A percentile compares a stretch with the other conserved stretches of the same genome.
These are phyloP conservation scores for Colletotrichum tofieldiae DNA, from an alignment of 2,329 filamentous ascomycete species.

Conservation along the genomic window DNA sequence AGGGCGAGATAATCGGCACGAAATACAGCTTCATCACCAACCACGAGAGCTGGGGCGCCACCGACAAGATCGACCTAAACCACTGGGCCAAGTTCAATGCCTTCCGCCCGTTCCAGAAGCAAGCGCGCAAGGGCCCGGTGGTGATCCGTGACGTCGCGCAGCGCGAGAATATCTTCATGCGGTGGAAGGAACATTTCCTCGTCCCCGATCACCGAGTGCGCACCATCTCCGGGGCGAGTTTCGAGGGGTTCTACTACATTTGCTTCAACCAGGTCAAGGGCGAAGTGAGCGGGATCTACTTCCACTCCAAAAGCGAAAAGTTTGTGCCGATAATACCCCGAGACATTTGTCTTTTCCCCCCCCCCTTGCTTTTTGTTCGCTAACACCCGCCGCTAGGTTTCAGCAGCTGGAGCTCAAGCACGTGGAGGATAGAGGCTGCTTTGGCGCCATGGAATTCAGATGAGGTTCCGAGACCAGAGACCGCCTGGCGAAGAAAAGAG, in stretches of 20 bases:
- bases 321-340: slow-evolving; percentile 63
- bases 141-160: slow-evolving; percentile 80
- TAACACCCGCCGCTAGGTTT: slow-evolving; percentile 71
- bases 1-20: slow-evolving; percentile 96
- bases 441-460: slow-evolving; percentile 87
- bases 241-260: slow-evolving; percentile 99
- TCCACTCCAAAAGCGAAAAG: slow-evolving; percentile 98
- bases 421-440: slow-evolving; percentile 87
- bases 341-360: too few species aligned
- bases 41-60: slow-evolving; percentile 92
- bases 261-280: slow-evolving; percentile 96
- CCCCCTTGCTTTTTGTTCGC: not conserved
- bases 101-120: slow-evolving; percentile 81
- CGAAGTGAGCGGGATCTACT: slow-evolving; percentile 93
- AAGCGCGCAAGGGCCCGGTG: slow-evolving; percentile 69
- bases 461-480: slow-evolving; percentile 47
- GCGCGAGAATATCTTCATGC: slow-evolving; percentile 95
- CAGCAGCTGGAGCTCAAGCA: slow-evolving; percentile 95
- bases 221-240: slow-evolving; percentile 94
- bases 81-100: slow-evolving; percentile 94
- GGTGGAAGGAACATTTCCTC: slow-evolving; percentile 98
- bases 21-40: slow-evolving; percentile 96
- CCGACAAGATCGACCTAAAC: slow-evolving; percentile 89
- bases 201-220: slow-evolving; percentile 94
- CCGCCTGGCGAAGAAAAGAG: slow-evolving; percentile 4